Percentiles rank a stretch among this genome's conserved stretches.
These are phyloP conservation scores for Alternaria hordeiaustralica DNA, from an alignment of 2,329 filamentous ascomycete species.

Conservation along the genomic window DNA sequence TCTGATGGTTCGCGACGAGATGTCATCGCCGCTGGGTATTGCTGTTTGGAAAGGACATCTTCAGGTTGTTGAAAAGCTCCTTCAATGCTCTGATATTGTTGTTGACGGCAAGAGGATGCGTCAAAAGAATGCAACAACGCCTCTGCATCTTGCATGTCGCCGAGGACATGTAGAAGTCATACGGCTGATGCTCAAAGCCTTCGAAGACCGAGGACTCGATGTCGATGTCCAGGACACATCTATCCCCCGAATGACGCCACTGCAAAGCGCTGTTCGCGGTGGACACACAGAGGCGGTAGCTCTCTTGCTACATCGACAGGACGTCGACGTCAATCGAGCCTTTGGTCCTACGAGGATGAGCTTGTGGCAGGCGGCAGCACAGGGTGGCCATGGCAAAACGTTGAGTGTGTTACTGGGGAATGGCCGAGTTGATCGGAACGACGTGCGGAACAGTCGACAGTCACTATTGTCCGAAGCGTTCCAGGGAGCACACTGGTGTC, in stretches of 20 bases:
- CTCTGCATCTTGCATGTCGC: background rate
- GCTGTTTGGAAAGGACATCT: background rate
- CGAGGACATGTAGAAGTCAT: background rate
- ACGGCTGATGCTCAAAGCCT: background rate
- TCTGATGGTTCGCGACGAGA: too few species aligned
- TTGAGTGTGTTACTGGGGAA: background rate
- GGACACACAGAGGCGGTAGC: background rate
- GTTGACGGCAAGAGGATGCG: background rate
- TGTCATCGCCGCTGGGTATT: background rate
- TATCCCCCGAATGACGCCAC: background rate
- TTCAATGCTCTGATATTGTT: background rate
- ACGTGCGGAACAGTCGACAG: background rate
- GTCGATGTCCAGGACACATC: background rate
- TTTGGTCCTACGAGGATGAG: accelerated
- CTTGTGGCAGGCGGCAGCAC: background rate
- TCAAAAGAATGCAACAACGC: background rate
- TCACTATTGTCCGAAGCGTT: background rate
- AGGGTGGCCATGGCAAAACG: background rate
- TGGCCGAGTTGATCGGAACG: background rate
- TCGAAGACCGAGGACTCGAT: background rate
- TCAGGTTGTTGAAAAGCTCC: background rate
- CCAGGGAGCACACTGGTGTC: background rate
- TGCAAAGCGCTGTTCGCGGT: background rate
- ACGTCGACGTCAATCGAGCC: background rate
- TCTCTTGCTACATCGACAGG: background rate